These are phyloP conservation scores for Bryopsis sp. DNA, from an alignment of 139 green algal species.

Conservation along the genomic window DNA sequence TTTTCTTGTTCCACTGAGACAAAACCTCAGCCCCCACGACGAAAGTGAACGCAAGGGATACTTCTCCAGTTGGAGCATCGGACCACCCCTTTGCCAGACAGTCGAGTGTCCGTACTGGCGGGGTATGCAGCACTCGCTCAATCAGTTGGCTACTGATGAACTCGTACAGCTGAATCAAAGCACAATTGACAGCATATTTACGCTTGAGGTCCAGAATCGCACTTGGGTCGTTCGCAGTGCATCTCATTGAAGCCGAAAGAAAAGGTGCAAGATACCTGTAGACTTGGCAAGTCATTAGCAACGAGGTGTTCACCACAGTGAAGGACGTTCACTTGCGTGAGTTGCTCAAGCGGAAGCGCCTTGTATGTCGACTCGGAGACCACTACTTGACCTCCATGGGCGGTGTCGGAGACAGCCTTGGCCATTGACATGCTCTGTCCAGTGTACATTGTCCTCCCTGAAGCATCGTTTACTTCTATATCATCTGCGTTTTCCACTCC, in stretches of 20 bases:
- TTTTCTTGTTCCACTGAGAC: conserved; percentile 11
- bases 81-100: neutral
- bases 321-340: conserved; percentile 34
- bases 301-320: conserved; percentile 29
- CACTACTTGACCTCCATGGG: conserved; percentile 30
- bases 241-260: no score
- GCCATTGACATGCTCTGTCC: conserved; percentile 26
- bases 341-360: conserved; percentile 25
- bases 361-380: conserved; percentile 29
- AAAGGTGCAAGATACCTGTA: conserved; percentile 16
- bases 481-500: conserved; percentile 20
- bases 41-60: conserved; percentile 15
- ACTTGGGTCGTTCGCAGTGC: no score
- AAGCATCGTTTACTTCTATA: conserved; percentile 31
- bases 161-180: neutral
- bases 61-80: conserved; percentile 2
- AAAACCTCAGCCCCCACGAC: conserved; percentile 5
- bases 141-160: neutral
- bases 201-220: no score
- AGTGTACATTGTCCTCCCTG: conserved; percentile 31
- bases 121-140: neutral
- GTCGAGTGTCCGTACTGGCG: neutral
- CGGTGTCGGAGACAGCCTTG: conserved; percentile 30
- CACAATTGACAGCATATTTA: no score
- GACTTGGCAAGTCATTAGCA: conserved; percentile 23